Conservation (phyloP, 257 asterid species). For the Salvia rosmarinus region DNA sequence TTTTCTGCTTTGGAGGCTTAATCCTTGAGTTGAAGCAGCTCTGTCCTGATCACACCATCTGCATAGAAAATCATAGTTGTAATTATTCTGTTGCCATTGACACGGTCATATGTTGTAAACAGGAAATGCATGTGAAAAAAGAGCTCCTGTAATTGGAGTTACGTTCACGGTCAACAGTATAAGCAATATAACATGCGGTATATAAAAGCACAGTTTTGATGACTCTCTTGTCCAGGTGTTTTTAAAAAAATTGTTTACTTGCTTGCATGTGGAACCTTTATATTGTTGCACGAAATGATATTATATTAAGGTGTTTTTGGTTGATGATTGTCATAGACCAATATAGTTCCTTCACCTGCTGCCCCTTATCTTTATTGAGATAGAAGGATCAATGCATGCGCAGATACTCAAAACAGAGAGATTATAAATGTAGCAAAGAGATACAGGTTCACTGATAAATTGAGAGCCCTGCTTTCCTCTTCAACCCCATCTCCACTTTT, state of each 20-base stretch:
- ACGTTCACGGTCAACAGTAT: constrained; percentile 19
- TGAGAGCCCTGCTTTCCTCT: neutral
- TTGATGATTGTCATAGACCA: neutral
- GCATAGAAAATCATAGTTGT: constrained; percentile 35
- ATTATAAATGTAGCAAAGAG: no score
- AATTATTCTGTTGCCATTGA: constrained; percentile 35
- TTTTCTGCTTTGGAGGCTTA: constrained; percentile 41
- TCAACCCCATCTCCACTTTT: constrained; percentile 7
- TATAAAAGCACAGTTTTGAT: constrained; percentile 10
- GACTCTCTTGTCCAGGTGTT: neutral
- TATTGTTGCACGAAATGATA: neutral
- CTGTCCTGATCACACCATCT: constrained; percentile 36
- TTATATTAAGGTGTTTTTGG: neutral
- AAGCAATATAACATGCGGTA: constrained; percentile 29
- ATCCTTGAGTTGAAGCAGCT: constrained; percentile 32
- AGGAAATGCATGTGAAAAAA: constrained; percentile 35
- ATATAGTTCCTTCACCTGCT: no score
- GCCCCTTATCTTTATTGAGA: neutral
- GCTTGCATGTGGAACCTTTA: neutral
- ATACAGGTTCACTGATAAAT: neutral
- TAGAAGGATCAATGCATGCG: neutral
- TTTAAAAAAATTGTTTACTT: no score
- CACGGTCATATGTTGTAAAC: constrained; percentile 40
- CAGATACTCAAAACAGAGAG: no score
- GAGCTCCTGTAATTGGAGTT: constrained; percentile 33